A percentile compares a stretch with the other conserved stretches of the same genome.
Conservation (phyloP, 2,329 filamentous ascomycete species). For the Beauveria caledonica region DNA sequence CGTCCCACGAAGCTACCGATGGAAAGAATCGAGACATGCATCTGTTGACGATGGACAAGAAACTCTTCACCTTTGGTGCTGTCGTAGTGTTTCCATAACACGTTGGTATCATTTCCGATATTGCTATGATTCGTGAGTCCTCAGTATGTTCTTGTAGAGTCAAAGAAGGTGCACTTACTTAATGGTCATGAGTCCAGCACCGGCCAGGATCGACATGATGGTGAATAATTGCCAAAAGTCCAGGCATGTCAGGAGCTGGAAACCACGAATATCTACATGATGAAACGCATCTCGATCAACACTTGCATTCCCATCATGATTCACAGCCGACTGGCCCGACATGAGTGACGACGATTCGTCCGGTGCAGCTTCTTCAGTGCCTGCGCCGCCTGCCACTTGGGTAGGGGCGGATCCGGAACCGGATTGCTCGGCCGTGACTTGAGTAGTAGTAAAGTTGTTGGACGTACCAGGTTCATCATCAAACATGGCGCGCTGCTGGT, state of each 20-base stretch:
- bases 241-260: slow-evolving; percentile 58
- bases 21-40: slow-evolving; percentile 93
- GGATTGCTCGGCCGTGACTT: slow-evolving; percentile 17
- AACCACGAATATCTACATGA: slow-evolving; percentile 84
- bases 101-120: slow-evolving; percentile 82
- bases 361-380: slow-evolving; percentile 15
- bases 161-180: slow-evolving; percentile 55
- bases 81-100: slow-evolving; percentile 83
- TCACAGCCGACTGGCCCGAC: slow-evolving; percentile 49
- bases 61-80: slow-evolving; percentile 62
- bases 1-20: slow-evolving; percentile 78
- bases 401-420: slow-evolving; percentile 6
- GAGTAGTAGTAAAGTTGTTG: slow-evolving; percentile 23
- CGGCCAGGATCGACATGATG: slow-evolving; percentile 83
- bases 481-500: neutral
- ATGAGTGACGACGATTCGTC: slow-evolving; percentile 79
- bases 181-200: slow-evolving; percentile 96
- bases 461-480: slow-evolving; percentile 60
- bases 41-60: slow-evolving; percentile 72
- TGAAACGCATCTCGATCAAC: slow-evolving; percentile 67
- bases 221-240: slow-evolving; percentile 90
- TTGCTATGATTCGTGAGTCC: slow-evolving; percentile 50
- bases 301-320: slow-evolving; percentile 47
- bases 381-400: slow-evolving; percentile 16
- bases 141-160: neutral